Conservation (phyloP, 495 filamentous ascomycete genomes). For the Diplogelasinospora grovesii region DNA sequence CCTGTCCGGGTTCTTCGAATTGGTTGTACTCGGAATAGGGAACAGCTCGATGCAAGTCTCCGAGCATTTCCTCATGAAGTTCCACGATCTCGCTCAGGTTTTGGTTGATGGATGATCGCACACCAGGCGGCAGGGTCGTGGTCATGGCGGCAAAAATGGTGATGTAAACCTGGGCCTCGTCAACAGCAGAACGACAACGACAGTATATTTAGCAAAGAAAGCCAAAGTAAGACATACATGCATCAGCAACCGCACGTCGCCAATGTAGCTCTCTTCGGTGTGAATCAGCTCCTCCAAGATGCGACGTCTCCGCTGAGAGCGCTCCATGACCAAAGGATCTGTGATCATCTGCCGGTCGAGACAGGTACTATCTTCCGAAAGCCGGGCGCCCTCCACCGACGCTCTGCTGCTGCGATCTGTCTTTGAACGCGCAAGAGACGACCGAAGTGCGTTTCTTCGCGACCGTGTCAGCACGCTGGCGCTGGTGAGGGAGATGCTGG, state of each 20-base stretch:
- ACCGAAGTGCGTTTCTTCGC: slow-evolving; percentile 44
- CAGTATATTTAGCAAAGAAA: too few species aligned
- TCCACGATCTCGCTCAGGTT: slow-evolving; percentile 65
- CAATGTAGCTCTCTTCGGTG: slow-evolving; percentile 85
- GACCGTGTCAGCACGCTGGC: slow-evolving; percentile 59
- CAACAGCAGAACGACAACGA: too few species aligned
- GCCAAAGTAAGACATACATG: slow-evolving; percentile 57
- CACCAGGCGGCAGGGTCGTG: slow-evolving; percentile 45
- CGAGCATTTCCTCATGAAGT: slow-evolving; percentile 63
- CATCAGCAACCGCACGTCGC: slow-evolving; percentile 75
- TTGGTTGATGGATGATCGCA: slow-evolving; percentile 55
- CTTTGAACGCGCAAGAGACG: slow-evolving; percentile 47
- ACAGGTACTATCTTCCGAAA: slow-evolving; percentile 61
- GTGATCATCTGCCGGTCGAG: slow-evolving; percentile 45
- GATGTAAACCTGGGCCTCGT: slow-evolving; percentile 52
- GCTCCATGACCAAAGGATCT: slow-evolving; percentile 63
- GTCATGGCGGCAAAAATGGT: slow-evolving; percentile 57
- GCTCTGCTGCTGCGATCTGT: slow-evolving; percentile 56
- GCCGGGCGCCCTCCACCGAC: slow-evolving; percentile 51
- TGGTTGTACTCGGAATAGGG: slow-evolving; percentile 58
- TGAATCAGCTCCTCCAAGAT: slow-evolving; percentile 76
- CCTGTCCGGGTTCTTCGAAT: slow-evolving; percentile 22
- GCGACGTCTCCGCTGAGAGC: slow-evolving; percentile 66
- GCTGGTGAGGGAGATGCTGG: slow-evolving; percentile 64
- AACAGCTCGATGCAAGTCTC: slow-evolving; percentile 54